Evolutionary conservation across 768 basidiomycete species (phyloP), one percentile per base, ranked within the genome.

Genomic region (Sporobolomyces phaffii): DNA sequence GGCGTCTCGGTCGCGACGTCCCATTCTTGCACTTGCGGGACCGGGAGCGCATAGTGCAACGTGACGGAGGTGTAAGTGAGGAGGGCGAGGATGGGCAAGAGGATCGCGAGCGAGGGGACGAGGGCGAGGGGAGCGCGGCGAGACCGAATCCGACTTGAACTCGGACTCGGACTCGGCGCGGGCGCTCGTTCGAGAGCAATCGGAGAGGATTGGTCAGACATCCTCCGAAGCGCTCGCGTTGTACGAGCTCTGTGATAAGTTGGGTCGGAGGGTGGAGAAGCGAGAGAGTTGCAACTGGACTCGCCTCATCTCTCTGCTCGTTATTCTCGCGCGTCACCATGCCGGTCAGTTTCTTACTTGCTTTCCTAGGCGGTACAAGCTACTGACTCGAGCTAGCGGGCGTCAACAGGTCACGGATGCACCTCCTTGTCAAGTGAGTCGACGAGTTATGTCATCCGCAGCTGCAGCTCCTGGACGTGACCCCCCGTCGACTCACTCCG

Each of bases 1-100:
- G 74, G 68, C 0, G 53, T 34, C 31, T 61, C 71, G 8, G 50
- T 52, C 26, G 48, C 8, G 3, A 40, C 29, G 29, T 67, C 38
- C 40, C 44, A 62, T 17, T 54, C 41, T n/a, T 36, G 47, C 17
- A 3, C 1, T 13, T n/a, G 13, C 0, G 74, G 72, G 0, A 28
- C 15, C 20, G 74, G 72, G 18, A 72, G 64, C 2, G 28, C 3
- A 50, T 72, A 70, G 58, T 75, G 74, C 1, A 68, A 45, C 33
- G 28, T 33, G 15, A 65, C 31, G 2, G 61, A 60, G 33, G 64
- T 38, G 59, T 49, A 50, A 48, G 49, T 43, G 31, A 73, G 45
- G 18, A 53, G 20, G 17, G 49, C 38, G 33, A 69, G 59, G 41
- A 72, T 28, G 6, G 70, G 66, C 0, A 62, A 5, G 45, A 72